Evolutionary conservation across 179 eudicot species (phyloP), one percentile per base, ranked within the genome.

Genomic region (Spinacia oleracea): DNA sequence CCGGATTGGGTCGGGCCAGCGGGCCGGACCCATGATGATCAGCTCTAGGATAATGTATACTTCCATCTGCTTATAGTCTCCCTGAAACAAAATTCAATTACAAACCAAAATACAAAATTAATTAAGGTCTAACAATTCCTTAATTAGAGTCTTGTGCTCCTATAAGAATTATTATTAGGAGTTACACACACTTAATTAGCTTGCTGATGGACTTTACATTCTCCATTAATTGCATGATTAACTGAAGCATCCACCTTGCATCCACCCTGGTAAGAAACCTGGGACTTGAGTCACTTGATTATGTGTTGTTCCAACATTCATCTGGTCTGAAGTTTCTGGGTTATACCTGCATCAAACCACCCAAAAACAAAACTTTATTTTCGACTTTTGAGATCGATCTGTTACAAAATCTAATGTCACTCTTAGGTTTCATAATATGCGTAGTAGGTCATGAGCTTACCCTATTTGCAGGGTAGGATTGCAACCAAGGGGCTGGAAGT

Each of bases 231-330:
- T 34, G 75, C 70, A 58, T 79, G 5, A 45, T 45, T 34, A 64
- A 76, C 89, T 85, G 89, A 68, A 90, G 97, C 97, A 72, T 51
- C 75, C 75, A 72, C 74, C 74, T 48, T 79, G 82, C 82, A 93
- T 93, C 98, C 98, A 93, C 14, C 95, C 97, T 4, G 95, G 98
- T 67, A 93, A 71, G 59, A 89, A 79, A 25, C 93, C 94, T 51
- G 85, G 84, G 65, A 86, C 86, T 81, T 87, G 92, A n/a, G 82
- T 90, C 62, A 86, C 86, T 81, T 87, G 92, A n/a, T 81, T 90
- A 79, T 91, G 87, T n/a, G 71, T 82, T 40, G 86, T 82, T 5
- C 89, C 81, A 29, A 85, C 81, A 23, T 84, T 75, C 64, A 87
- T 83, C 78, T 90, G 97, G 70, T 86, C 89, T 32, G 98, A 79